Evolutionary conservation across 305 asterid species (phyloP), one percentile per base, ranked within the genome.

Genomic region (Rubia peregrina): DNA sequence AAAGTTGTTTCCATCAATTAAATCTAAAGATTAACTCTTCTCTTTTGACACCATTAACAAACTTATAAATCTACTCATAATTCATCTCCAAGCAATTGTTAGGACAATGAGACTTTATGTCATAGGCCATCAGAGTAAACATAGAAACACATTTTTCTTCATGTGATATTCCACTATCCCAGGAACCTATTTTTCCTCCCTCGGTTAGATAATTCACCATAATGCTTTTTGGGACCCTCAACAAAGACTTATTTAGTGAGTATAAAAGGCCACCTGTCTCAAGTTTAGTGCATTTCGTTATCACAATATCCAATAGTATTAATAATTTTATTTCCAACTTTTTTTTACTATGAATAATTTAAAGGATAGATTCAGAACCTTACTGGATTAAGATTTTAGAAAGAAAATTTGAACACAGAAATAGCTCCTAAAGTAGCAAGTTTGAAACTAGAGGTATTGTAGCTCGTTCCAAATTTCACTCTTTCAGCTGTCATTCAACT

Each of bases 371-470:
- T 61, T 76, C 74, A 75, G 59, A 44, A 70, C 74, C 70, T 80
- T 65, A 4, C 7, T 24, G 64, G 48, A 60, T 69, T 62, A 44
- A 61, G 57, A 67, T 56, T 56, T 56, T 49, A 38, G 46, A 44
- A 60, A 43, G 55, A 69, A 73, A 59, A 22, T 70, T 56, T 61
- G 48, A 68, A 30, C 68, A 73, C 38, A 70, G 74, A 73, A 80
- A 75, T 67, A 76, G 41, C 66, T 61, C 82, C 80, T 65, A 55
- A 63, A 43, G 62, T 74, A 69, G 74, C 64, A 68, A 69, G 79
- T 78, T 80, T 80, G 75, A 77, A 76, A 71, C 68, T 74, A 73
- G 79, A 66, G 78, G 71, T 68, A 43, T 78, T 80, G 68, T 41
- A 53, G 69, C 55, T 68, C 48, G 71, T 62, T 79, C 67, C 67